Evolutionary conservation across 2,329 filamentous ascomycete genomes (phyloP).

Genomic region (Dactylellina haptotyla): DNA sequence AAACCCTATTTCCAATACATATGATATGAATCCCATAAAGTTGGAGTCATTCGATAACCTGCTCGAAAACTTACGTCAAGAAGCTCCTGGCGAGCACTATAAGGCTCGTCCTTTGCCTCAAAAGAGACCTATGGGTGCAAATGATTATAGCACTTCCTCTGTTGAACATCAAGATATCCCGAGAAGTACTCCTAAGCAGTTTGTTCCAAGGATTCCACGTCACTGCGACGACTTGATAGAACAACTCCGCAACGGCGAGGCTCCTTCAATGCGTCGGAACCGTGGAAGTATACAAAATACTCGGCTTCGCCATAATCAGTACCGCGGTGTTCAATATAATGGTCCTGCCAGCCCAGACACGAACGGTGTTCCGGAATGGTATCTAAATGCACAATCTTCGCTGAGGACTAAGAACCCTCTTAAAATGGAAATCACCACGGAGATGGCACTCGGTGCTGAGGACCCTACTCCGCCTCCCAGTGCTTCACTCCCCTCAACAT

Average conservation of each 20-base stretch:
- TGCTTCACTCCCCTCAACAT: not conserved
- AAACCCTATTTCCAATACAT: not conserved
- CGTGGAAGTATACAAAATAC: not conserved
- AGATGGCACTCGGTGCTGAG: not conserved
- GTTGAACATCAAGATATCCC: not conserved
- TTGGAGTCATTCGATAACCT: not conserved
- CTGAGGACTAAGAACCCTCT: conserved; percentile 23
- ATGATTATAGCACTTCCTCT: not conserved
- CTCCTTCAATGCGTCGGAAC: not conserved
- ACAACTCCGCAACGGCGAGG: conserved; percentile 8
- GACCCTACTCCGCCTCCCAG: not conserved
- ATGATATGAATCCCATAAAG: not conserved
- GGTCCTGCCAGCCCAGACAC: not conserved
- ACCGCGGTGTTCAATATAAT: conserved; percentile 20
- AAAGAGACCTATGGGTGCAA: conserved; percentile 3
- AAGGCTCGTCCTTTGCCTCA: not conserved
- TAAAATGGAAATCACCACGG: not conserved
- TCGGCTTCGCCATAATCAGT: not conserved
- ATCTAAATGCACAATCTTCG: conserved; percentile 2
- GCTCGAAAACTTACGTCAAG: not conserved
- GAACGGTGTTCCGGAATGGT: conserved; percentile 21
- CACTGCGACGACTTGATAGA: conserved; percentile 30
- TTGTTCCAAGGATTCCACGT: conserved; percentile 20
- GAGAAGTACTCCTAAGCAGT: not conserved
- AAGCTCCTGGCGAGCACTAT: not conserved